These are phyloP conservation scores for Kwoniella heveanensis DNA, from an alignment of 768 basidiomycete genomes.

Conservation along the genomic window DNA sequence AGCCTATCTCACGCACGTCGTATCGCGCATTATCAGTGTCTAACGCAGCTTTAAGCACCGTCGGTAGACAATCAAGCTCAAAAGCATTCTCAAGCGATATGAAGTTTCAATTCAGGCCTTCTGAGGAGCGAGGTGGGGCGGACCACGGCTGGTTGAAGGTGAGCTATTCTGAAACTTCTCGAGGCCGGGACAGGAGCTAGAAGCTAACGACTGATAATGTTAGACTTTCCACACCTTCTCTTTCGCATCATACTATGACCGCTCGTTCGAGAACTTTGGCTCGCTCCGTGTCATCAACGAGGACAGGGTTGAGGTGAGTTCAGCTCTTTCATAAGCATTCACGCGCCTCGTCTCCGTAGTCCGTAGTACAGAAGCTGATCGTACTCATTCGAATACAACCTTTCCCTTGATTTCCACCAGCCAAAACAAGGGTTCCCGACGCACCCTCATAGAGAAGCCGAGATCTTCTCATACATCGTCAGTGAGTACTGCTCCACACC, in stretches of 20 bases:
- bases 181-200: background rate
- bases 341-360: too few relatives aligned
- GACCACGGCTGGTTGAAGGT: constrained; percentile 87
- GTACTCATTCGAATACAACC: too few relatives aligned
- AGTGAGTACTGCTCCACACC: constrained; percentile 72
- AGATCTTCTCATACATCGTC: constrained; percentile 89
- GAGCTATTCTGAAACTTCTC: constrained; percentile 54
- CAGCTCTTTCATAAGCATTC: too few relatives aligned
- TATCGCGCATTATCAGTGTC: background rate
- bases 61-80: background rate
- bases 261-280: constrained; percentile 66
- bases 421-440: constrained; percentile 78
- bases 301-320: constrained; percentile 46
- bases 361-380: background rate
- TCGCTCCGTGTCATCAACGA: constrained; percentile 88
- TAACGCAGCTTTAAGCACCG: background rate
- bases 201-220: background rate
- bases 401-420: constrained; percentile 11
- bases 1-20: constrained; percentile 4
- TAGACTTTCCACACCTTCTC: constrained; percentile 49
- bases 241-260: constrained; percentile 65
- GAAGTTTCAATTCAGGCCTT: constrained; percentile 59
- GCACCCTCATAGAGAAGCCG: constrained; percentile 70
- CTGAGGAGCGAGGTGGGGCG: constrained; percentile 69
- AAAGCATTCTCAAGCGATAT: too few relatives aligned